These are phyloP conservation scores for Nemania diffusa DNA, from an alignment of 2,329 filamentous ascomycete species.

Conservation along the genomic window DNA sequence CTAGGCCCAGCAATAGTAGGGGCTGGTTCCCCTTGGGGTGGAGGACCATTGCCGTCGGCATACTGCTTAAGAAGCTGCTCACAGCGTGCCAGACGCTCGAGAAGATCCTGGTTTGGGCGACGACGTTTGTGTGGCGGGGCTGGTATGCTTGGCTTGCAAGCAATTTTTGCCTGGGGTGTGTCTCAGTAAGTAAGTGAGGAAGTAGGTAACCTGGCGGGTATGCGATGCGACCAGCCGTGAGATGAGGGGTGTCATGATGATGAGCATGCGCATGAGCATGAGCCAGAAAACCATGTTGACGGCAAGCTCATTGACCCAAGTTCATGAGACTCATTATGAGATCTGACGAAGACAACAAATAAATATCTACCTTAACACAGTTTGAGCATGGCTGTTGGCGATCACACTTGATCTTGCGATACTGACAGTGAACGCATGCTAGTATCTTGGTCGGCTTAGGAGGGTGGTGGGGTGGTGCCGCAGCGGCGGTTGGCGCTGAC, in stretches of 20 bases:
- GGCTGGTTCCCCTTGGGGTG: constrained; percentile 1
- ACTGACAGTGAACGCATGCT: constrained; percentile 70
- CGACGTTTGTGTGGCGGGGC: constrained; percentile 37
- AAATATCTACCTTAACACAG: constrained; percentile 55
- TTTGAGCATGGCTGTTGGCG: constrained; percentile 67
- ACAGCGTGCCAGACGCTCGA: constrained; percentile 37
- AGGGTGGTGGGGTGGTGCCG: constrained; percentile 28
- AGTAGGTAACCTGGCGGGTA: neutral
- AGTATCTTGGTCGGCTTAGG: constrained; percentile 48
- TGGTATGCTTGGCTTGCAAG: constrained; percentile 37
- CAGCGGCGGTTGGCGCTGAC: constrained; percentile 25
- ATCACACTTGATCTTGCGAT: constrained; percentile 72
- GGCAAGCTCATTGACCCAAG: neutral
- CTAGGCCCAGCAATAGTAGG: neutral
- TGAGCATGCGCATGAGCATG: neutral
- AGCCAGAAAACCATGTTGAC: neutral
- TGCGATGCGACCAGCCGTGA: neutral
- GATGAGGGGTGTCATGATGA: constrained; percentile 1
- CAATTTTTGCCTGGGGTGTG: constrained; percentile 33
- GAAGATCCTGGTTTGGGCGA: constrained; percentile 38
- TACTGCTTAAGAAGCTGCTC: constrained; percentile 39
- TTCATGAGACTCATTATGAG: neutral
- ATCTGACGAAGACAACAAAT: neutral
- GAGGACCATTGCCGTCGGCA: constrained; percentile 31
- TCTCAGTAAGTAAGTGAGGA: constrained; percentile 15